Base-by-base conservation (phyloP, 2,329 filamentous ascomycete species). In the Pyricularia pennisetigena region DNA sequence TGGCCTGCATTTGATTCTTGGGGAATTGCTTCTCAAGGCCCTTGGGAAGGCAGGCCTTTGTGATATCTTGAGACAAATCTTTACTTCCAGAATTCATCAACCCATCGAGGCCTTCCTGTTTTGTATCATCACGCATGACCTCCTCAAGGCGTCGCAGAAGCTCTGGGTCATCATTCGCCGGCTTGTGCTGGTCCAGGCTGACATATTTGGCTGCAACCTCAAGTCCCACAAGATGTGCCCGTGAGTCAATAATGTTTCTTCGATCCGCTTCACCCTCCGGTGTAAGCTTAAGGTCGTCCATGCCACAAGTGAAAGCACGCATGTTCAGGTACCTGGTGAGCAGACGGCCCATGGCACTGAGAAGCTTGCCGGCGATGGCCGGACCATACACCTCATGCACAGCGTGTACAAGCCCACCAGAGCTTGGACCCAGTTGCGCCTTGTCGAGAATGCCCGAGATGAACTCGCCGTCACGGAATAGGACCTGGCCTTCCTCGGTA, bases 1-100 rank as follows among this genome's bases (percentile, higher is more conserved):
- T 99, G 72, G 92, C 88, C 82, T 99, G 95, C 94, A 99, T 99
- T 79, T 98, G 94, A 75, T 99, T 99, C 75, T 90, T 90, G 0
- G 95, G 95, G 79, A 99, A 99, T 8, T 91, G 87, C 79, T 98
- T 99, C 74, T 92, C 88, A 30, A 99, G 86, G 61, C 92, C 93
- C 24, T 82, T 80, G 0, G 95, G 95, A 72, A 99, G 84, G 78
- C 93, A 97, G 2, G 86, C 86, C 64, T 83, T 83, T 10, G 94
- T 97, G 63, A 98, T 89, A 0, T 83, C 86, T 20, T 91, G 89
- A 4, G 94, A 97, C 29, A 99, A 85, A 3, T 85, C 79, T 14
- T 83, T 83, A 66, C 88, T 90, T 66, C 84, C 84, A 29, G 85
- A 83, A 75, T 96, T 98, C 78, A 92, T 92, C 72, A 98, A 83